Percentiles rank a stretch among this genome's conserved stretches.
Conservation (phyloP, 371 early-diverging fungal species). For the Antonospora locustae region DNA sequence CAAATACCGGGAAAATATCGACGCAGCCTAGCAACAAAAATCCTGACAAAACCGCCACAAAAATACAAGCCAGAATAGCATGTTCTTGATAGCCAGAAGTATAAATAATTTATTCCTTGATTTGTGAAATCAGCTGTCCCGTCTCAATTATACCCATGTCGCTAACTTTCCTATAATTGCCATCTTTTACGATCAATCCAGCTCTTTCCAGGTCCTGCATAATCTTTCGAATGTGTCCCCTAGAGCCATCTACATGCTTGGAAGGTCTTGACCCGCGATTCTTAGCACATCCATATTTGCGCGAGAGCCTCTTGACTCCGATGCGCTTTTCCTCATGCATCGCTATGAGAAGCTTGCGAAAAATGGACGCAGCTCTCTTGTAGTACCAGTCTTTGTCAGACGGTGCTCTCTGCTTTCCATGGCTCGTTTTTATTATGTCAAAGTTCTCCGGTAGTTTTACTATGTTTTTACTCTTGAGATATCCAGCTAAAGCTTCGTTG, state of each 20-base stretch:
- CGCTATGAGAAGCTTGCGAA: constrained; percentile 41
- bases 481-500: constrained; percentile 33
- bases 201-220: constrained; percentile 34
- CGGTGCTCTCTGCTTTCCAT: constrained; percentile 51
- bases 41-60: not conserved
- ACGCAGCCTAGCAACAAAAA: too few species aligned
- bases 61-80: not conserved
- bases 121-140: constrained; percentile 3
- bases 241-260: constrained; percentile 24
- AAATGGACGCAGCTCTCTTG: constrained; percentile 47
- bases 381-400: constrained; percentile 49
- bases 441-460: constrained; percentile 35
- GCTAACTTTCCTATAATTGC: not conserved
- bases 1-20: too few species aligned
- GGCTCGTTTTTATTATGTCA: constrained; percentile 51
- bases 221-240: constrained; percentile 8
- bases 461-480: constrained; percentile 39
- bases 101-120: constrained; percentile 6
- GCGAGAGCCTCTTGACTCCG: constrained; percentile 16
- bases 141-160: not conserved
- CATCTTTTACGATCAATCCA: constrained; percentile 34
- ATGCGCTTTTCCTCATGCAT: constrained; percentile 16
- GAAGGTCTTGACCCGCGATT: constrained; percentile 42
- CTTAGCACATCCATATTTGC: constrained; percentile 22
- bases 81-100: not conserved